Base-by-base conservation (phyloP, 2,329 filamentous ascomycete species). In the Zymoseptoria passerinii region DNA sequence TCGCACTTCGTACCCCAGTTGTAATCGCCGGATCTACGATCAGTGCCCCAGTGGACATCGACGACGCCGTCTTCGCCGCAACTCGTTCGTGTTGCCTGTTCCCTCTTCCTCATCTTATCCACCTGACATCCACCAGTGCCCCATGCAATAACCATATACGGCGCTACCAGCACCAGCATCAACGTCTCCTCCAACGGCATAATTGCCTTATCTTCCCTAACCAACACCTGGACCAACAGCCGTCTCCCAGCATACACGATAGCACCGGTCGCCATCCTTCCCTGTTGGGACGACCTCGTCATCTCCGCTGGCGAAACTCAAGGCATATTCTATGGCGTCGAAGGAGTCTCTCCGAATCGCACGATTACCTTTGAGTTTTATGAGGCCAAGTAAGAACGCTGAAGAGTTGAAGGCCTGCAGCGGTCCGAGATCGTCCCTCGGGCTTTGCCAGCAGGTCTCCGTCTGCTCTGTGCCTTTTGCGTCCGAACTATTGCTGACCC, bases 251-350 rank as follows among this genome's bases (percentile, higher is more conserved):
- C 48, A 18, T 48, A 35, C 44, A 5, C 29, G 28, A 48, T 64
- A 9, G 55, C 61, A 2, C 52, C 56, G n/a, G 58, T 53, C 29
- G 55, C 57, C 48, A 53, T 59, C 5, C 52, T 60, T 13, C 54
- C 59, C 1, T 61, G 60, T 23, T 66, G 62, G 64, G 60, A 63
- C n/a, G 66, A 68, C 50, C 60, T 65, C 3, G 62, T 58, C 53
- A 61, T 67, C 28, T 60, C 60, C 52, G 48, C 28, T 4, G 58
- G 58, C 19, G 63, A 62, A 0, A 50, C 56, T 3, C 62, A 66
- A 19, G 65, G 66, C 18, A 61, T 67, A 56, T 67, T 63, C 57
- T 67, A 65, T 29, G 52, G 66, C 29, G 40, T 63, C n/a, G 48
- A 57, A 44, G 60, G 63, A 19, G 51, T 56, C 4, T 48, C 52